Base-by-base conservation (phyloP, 768 basidiomycete species). In the Kwoniella sp. region DNA sequence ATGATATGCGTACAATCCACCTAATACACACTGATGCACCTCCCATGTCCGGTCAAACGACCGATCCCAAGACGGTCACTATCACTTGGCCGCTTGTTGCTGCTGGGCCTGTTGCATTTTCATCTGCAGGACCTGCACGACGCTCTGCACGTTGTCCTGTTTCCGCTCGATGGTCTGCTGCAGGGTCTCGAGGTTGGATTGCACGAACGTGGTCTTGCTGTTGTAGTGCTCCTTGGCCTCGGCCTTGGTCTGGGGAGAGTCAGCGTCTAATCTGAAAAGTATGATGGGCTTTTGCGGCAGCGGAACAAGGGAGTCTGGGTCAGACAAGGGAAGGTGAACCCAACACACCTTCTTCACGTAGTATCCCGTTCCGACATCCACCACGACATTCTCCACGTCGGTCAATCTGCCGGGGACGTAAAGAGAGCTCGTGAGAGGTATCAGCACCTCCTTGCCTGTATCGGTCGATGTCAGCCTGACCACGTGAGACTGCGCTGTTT, bases 291-390 rank as follows among this genome's bases (percentile, higher is more conserved):
- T 26, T 3, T 12, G 11, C 22, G 40, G 31, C 7, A 27, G 41
- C 8, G 31, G 8, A 29, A 23, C 20, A 28, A 42, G 20, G 14
- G n/a, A n/a, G n/a, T n/a, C n/a, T n/a, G n/a, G n/a, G n/a, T n/a
- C n/a, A n/a, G n/a, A n/a, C n/a, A n/a, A n/a, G n/a, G 10, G 32
- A 25, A 17, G 26, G 22, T 25, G 42, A 36, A 6, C 5, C 9
- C 11, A 25, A 58, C 78, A 37, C 40, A 89, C 95, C 81, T 98
- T 99, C 76, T 88, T 84, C 15, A 98, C 87, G 62, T 85, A 96
- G 75, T 96, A 99, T 0, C 95, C 93, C 0, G 93, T 98, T 1
- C 95, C 95, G 23, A 98, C 80, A 71, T 99, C 95, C 32, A 98
- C 83, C 57, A 98, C 84, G 40, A 99, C 92, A 62, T 89, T 81